These are phyloP conservation scores for Globisporangium yorkense DNA, from an alignment of 352 stramenopile genomes.

Conservation along the genomic window DNA sequence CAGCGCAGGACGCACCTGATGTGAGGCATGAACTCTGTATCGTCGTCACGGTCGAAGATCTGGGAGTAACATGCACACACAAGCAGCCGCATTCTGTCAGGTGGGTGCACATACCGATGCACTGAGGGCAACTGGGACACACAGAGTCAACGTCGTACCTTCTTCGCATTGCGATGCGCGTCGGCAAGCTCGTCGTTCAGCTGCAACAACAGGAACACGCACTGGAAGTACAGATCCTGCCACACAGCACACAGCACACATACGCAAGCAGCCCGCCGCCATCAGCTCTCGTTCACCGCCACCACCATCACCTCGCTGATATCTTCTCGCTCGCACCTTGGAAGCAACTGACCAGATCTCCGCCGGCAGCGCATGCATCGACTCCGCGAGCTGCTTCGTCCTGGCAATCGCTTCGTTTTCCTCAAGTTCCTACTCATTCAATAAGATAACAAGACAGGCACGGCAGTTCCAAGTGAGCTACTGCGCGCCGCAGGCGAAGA, in stretches of 20 bases:
- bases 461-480: too few relatives aligned
- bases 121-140: not conserved
- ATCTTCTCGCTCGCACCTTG: constrained; percentile 24
- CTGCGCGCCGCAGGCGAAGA: not conserved
- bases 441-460: not conserved
- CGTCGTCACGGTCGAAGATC: constrained; percentile 33
- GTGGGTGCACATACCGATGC: not conserved
- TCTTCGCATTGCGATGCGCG: constrained; percentile 28
- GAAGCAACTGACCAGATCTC: constrained; percentile 38
- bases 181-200: constrained; percentile 29
- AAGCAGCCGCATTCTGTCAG: too few relatives aligned
- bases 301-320: too few relatives aligned
- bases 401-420: constrained; percentile 21
- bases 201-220: constrained; percentile 48
- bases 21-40: constrained; percentile 54
- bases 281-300: not conserved
- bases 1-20: constrained; percentile 34
- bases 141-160: constrained; percentile 17
- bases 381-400: constrained; percentile 27
- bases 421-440: constrained; percentile 18
- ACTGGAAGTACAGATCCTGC: constrained; percentile 53
- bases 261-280: too few relatives aligned
- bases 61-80: constrained; percentile 2
- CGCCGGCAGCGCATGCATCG: constrained; percentile 21
- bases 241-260: not conserved